phyloP scores from a whole-genome alignment of 2,329 filamentous ascomycete species.

The Sporothrix inflata region DNA sequence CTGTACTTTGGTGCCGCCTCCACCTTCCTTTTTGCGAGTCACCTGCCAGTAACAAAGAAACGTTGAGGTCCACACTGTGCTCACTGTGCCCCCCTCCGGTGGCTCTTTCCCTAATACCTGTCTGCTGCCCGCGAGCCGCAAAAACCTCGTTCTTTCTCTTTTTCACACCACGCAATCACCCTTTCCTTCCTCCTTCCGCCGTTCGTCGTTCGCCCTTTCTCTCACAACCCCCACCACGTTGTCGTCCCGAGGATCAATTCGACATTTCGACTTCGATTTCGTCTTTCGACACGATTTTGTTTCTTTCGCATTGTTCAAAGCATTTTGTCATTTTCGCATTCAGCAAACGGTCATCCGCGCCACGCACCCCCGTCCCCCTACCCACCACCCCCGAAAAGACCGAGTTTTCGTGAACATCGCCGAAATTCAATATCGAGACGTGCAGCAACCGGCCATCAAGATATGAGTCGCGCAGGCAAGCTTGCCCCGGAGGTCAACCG shows the following conservation, averaged over 20 bases:
- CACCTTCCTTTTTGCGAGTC: conserved; percentile 1
- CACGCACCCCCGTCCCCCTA: neutral
- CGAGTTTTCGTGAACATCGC: conserved; percentile 24
- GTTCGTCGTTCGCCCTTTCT: conserved; percentile 19
- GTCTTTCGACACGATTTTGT: neutral
- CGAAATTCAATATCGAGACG: neutral
- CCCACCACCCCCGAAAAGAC: conserved; percentile 15
- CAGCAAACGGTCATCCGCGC: neutral
- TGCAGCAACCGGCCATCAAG: conserved; percentile 55
- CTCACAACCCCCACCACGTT: conserved; percentile 5
- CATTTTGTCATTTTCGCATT: neutral
- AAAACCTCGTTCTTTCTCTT: conserved; percentile 27
- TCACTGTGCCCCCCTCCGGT: conserved; percentile 16
- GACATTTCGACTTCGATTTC: neutral
- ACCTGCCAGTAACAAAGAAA: conserved; percentile 11
- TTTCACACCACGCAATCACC: conserved; percentile 23
- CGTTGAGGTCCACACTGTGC: conserved; percentile 11
- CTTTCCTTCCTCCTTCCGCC: neutral
- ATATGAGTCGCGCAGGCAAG: conserved; percentile 96
- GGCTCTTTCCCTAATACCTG: conserved; percentile 25
- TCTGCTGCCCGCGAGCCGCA: conserved; percentile 20
- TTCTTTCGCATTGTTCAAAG: neutral
- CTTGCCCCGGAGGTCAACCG: conserved; percentile 99
- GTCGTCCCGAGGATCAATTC: conserved; percentile 4
- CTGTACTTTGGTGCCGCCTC: neutral